phyloP scores from a whole-genome alignment of 2,329 filamentous ascomycete genomes.

The Paracoccidioides brasiliensis region DNA sequence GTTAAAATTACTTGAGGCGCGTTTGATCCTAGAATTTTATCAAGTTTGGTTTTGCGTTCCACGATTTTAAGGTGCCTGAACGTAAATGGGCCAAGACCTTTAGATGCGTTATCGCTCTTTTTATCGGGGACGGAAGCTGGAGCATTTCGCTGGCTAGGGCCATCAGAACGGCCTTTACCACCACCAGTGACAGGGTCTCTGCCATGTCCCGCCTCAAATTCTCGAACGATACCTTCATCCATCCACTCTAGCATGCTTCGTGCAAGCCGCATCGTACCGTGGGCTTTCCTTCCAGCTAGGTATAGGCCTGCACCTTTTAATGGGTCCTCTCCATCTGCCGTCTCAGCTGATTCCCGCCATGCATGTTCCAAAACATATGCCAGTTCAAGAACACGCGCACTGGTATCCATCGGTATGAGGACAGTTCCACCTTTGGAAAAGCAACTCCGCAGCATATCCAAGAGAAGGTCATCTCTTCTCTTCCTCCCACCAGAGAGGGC shows the following conservation, averaged over 20 bases:
- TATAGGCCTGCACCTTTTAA: constrained; percentile 51
- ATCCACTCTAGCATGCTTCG: constrained; percentile 98
- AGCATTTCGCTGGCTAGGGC: constrained; percentile 24
- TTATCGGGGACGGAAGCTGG: constrained; percentile 24
- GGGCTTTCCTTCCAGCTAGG: constrained; percentile 72
- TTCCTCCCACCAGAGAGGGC: constrained; percentile 59
- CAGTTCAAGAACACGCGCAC: constrained; percentile 82
- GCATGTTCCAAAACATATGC: constrained; percentile 86
- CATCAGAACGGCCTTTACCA: constrained; percentile 27
- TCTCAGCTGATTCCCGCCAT: constrained; percentile 57
- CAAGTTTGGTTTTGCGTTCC: constrained; percentile 68
- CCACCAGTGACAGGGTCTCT: constrained; percentile 21
- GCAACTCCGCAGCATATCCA: constrained; percentile 69
- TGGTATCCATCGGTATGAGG: constrained; percentile 86
- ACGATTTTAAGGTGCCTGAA: constrained; percentile 75
- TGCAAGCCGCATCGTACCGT: constrained; percentile 79
- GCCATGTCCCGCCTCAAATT: constrained; percentile 58
- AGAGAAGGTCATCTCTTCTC: constrained; percentile 71
- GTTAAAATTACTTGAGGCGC: constrained; percentile 67
- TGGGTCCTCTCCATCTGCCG: constrained; percentile 38
- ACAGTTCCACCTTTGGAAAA: constrained; percentile 77
- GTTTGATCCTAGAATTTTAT: constrained; percentile 47
- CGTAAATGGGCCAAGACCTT: constrained; percentile 62
- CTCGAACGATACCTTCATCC: constrained; percentile 86
- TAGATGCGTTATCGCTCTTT: constrained; percentile 23